Evolutionary conservation across 176 grass and related monocot genomes (phyloP), one percentile per base, ranked within the genome.

Genomic region (Pontederia paniculata): DNA sequence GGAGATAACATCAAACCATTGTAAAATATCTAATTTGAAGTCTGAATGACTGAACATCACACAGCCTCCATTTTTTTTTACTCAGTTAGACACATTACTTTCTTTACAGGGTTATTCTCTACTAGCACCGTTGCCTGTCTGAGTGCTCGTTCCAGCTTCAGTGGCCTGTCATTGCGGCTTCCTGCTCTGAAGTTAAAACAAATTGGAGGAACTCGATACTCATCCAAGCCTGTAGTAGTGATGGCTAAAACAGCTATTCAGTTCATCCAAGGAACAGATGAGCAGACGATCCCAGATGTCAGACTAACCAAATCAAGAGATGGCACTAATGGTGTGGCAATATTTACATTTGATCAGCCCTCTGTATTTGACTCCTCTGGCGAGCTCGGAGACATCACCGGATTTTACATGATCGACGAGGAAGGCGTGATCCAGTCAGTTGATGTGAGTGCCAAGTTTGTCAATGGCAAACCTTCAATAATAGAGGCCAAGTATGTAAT

Each of bases 211-310:
- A 65, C 46, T 47, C 28, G 63, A 15, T 17, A 19, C 5, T 43
- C 52, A 0, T 44, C 46, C 17, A 57, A 48, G 17, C 75, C 71
- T 54, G 74, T 81, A 15, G 60, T 66, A 64, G 84, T 81, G 66
- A 68, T 63, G 80, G 63, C 66, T 45, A 91, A 82, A 57, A 79
- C 88, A 20, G 18, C 76, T 16, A 98, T 98, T 71, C 93, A 91
- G 66, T 98, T 98, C 80, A 88, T 98, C 72, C 86, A 84, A 61
- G 86, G 93, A 61, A 91, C 83, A 4, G 83, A 98, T 60, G 86
- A 98, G 48, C 86, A 91, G 80, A 98, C 86, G 17, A 77, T 98
- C 57, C 93, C 93, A 3, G 87, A 98, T 54, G 83, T 98, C 57
- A 78, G 74, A 10, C 75, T 98, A 66, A 91, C 86, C 50, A 98